Conservation (phyloP, 306 rosid species). For the Corylus avellana region DNA sequence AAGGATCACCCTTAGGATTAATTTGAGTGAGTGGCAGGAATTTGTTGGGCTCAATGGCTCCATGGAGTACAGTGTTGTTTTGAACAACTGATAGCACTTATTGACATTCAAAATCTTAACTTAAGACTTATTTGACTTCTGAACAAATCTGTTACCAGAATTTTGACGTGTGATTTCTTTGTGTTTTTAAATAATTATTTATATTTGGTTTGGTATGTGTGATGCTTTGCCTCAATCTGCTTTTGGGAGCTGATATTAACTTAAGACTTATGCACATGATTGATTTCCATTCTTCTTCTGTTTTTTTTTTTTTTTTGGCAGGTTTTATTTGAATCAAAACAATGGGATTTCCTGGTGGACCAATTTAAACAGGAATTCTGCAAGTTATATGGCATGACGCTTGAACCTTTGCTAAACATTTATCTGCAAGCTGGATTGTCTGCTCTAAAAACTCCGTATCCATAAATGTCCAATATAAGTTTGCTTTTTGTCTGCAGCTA, state of each 20-base stretch:
- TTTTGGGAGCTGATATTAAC: constrained; percentile 4
- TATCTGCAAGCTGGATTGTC: constrained; percentile 97
- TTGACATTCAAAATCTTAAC: no score
- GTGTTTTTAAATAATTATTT: background rate
- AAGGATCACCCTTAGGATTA: no score
- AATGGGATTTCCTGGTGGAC: constrained; percentile 87
- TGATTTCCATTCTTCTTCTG: background rate
- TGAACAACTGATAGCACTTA: no score
- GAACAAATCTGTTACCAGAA: background rate
- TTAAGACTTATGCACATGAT: constrained; percentile 13
- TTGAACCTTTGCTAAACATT: constrained; percentile 86
- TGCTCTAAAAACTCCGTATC: constrained; percentile 97
- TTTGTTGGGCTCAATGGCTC: no score
- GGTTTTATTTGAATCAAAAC: constrained; percentile 89
- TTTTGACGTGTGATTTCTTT: background rate
- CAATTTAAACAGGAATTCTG: constrained; percentile 95
- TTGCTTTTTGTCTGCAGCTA: constrained; percentile 4
- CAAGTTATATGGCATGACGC: constrained; percentile 95
- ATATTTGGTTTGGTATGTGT: background rate
- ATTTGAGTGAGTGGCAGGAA: no score
- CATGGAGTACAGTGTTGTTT: no score
- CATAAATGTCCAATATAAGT: constrained; percentile 15
- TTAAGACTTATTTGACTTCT: background rate
- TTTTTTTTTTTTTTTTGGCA: constrained; percentile 29
- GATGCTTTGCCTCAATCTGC: background rate